Base-by-base conservation (phyloP, 1,139 yeast species). In the Yamadazyma trypodendri region DNA sequence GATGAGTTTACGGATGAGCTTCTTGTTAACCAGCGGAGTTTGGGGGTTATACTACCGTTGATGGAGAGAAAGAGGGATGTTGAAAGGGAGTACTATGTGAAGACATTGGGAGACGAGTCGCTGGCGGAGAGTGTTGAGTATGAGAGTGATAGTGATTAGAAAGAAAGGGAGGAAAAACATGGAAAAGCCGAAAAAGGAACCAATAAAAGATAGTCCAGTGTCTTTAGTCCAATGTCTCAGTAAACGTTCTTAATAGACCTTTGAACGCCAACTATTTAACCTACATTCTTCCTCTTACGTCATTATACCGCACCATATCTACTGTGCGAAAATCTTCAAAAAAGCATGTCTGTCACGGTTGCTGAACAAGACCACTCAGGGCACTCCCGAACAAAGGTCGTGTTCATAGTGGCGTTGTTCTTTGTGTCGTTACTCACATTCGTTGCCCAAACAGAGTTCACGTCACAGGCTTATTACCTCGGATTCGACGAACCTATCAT, bases 391-490 rank as follows among this genome's bases (percentile, higher is more conserved):
- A 51, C 63, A 0, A 81, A 80, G 52, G 54, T 81, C 28, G 47
- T 65, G 6, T 76, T 77, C 42, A 84, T 88, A 3, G 68, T 72
- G 3, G 55, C 70, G 1, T 73, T 89, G 7, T 79, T 87, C 42
- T 34, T 79, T 4, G 45, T 81, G 6, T 81, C 94, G 3, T 59
- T 87, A 46, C 50, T 77, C 5, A 57, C 88, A 6, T 88, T 87
- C 60, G 89, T 87, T 2, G 55, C 74, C 7, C 96, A 87, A 56
- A 87, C 96, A 0, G 96, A 87, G 58, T 68, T 82, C 44, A 87
- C 95, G 1, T 77, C 89, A 4, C 82, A 81, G 41, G 72, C 87
- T 6, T 84, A 87, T 51, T 65, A 71, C 28, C 58, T 68, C 3
- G 75, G 72, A 7, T 86, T 80, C 55, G 60, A 74, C 40, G 92